These are phyloP conservation scores for Debaryomyces sp. DNA, from an alignment of 1,139 yeast species.

Conservation along the genomic window DNA sequence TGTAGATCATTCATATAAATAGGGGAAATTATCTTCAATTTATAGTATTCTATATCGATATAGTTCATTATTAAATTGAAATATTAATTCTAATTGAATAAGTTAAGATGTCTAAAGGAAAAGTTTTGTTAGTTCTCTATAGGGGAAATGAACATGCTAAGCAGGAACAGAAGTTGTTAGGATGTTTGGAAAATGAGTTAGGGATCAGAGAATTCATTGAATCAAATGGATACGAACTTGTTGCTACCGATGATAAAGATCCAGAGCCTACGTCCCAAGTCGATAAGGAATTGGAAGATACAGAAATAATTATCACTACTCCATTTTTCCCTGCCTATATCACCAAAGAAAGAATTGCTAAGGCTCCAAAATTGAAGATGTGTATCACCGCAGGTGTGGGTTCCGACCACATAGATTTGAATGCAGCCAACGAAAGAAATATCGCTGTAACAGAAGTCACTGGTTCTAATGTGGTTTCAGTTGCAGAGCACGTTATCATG, in stretches of 20 bases:
- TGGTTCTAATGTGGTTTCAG: constrained; percentile 79
- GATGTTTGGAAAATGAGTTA: constrained; percentile 75
- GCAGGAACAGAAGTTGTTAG: constrained; percentile 63
- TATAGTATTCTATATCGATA: neutral
- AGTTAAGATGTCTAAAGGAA: constrained; percentile 24
- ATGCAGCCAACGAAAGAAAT: constrained; percentile 65
- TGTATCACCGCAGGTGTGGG: constrained; percentile 86
- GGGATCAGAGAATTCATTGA: constrained; percentile 71
- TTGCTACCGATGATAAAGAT: constrained; percentile 71
- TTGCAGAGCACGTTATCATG: constrained; percentile 82
- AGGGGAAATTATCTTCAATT: neutral
- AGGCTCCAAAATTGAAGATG: constrained; percentile 74
- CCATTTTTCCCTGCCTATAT: constrained; percentile 86
- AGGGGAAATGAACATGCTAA: constrained; percentile 58
- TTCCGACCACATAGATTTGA: constrained; percentile 76
- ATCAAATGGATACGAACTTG: constrained; percentile 65
- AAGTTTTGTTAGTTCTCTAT: constrained; percentile 60
- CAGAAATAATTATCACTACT: constrained; percentile 77
- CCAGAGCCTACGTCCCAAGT: constrained; percentile 57
- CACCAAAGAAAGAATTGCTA: constrained; percentile 63
- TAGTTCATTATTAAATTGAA: neutral
- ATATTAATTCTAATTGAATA: neutral
- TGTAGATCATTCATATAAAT: neutral
- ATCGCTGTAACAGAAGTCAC: constrained; percentile 80
- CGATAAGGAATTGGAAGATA: constrained; percentile 67